Conservation (phyloP, 306 rosid species). For the Crotalaria pallida region DNA sequence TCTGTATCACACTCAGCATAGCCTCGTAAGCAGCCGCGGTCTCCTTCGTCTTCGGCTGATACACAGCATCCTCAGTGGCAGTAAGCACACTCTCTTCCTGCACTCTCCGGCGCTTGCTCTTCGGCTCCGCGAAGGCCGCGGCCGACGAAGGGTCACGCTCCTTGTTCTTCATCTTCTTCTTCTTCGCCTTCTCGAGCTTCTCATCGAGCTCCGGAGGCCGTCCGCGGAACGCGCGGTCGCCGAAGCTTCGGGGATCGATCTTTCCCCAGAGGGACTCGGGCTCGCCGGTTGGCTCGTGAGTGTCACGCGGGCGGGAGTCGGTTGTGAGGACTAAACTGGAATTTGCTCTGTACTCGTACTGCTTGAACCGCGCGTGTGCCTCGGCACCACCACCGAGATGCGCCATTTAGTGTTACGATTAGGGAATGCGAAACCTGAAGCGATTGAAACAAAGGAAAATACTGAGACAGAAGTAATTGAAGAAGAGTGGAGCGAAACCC, state of each 20-base stretch:
- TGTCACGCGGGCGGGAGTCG: conserved; percentile 81
- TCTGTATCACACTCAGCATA: conserved; percentile 81
- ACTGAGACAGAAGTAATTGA: not conserved
- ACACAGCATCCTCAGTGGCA: conserved; percentile 73
- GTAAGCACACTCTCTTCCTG: conserved; percentile 76
- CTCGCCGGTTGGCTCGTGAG: conserved; percentile 92
- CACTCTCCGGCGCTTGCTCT: conserved; percentile 62
- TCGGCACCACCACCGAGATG: conserved; percentile 93
- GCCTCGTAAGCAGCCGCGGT: conserved; percentile 97
- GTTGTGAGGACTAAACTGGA: conserved; percentile 84
- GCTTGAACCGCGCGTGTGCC: conserved; percentile 93
- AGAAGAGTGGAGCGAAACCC: not conserved
- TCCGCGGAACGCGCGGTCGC: conserved; percentile 69
- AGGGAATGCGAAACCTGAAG: no score
- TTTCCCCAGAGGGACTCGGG: conserved; percentile 77
- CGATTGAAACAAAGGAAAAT: not conserved
- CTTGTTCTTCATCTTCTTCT: conserved; percentile 74
- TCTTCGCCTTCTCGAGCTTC: conserved; percentile 60
- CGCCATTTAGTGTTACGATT: no score
- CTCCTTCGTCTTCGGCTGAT: conserved; percentile 87
- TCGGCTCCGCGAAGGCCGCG: conserved; percentile 30
- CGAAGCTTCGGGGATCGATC: conserved; percentile 74
- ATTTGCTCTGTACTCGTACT: conserved; percentile 81
- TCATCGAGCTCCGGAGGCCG: conserved; percentile 70
- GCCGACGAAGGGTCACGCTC: no score